Conservation (phyloP, 176 grass and related monocot species). For the Alopecurus myosuroides region DNA sequence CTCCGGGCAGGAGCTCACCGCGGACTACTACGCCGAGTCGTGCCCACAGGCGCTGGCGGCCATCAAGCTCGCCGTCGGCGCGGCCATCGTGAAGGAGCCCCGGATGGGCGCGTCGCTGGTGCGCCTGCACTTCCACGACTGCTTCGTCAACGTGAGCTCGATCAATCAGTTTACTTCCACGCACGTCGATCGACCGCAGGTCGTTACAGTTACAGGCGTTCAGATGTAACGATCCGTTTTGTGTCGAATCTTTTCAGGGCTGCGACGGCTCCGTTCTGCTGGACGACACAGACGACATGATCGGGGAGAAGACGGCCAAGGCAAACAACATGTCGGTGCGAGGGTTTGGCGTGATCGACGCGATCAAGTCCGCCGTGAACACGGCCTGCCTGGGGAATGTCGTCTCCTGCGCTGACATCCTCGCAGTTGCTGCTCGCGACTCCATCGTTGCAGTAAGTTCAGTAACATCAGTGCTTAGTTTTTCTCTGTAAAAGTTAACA, state of each 20-base stretch:
- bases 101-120: conserved; percentile 70
- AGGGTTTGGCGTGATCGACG: conserved; percentile 65
- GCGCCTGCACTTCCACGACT: conserved; percentile 86
- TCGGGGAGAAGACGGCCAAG: conserved; percentile 66
- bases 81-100: conserved; percentile 47
- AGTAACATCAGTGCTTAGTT: not conserved
- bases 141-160: conserved; percentile 61
- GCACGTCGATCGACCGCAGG: not conserved
- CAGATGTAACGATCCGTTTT: no score
- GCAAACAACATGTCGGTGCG: conserved; percentile 65
- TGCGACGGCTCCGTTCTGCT: conserved; percentile 75
- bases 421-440: conserved; percentile 64
- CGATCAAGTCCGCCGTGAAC: conserved; percentile 55
- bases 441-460: conserved; percentile 70
- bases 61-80: conserved; percentile 53
- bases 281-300: conserved; percentile 56
- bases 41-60: conserved; percentile 58
- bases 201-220: no score
- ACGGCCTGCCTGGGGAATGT: conserved; percentile 55
- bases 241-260: conserved; percentile 32
- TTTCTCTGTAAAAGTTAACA: not conserved
- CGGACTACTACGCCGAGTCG: conserved; percentile 54
- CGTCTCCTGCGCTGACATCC: conserved; percentile 80
- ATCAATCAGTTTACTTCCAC: not conserved
- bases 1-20: conserved; percentile 26